Base-by-base conservation (phyloP, 2,329 filamentous ascomycete species). In the Penicillium oxalicum region DNA sequence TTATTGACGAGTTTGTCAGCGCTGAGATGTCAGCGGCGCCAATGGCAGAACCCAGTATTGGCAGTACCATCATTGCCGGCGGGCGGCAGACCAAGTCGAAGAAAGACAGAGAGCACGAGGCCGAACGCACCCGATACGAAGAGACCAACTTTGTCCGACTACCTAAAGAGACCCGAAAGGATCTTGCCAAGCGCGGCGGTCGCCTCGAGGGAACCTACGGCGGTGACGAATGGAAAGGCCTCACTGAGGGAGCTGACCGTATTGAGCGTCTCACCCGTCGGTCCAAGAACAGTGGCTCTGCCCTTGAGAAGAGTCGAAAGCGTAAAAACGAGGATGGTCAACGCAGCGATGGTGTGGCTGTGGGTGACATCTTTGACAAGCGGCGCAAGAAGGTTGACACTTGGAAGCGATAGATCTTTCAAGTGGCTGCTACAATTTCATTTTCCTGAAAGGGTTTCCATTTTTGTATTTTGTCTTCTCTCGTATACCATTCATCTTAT, bases 81-180 rank as follows among this genome's bases (percentile, higher is more conserved):
- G 93, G 93, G 32, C 82, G 91, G 54, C 82, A 82, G 66, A 82
- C 83, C 62, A 93, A 91, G 76, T 88, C 87, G 4, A 80, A 83
- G 11, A 77, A 82, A 32, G 86, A 96, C 65, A 81, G 87, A 48
- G 82, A 82, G 54, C 81, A 82, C 36, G 91, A 97, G 67, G 80
- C 80, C 1, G 91, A 95, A 72, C 78, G 87, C 47, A 80, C 80
- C 50, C 81, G 87, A 41, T 98, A 96, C 72, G 93, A 98, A 74
- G 93, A 98, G 72, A 80, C 77, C 58, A 95, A 98, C 73, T 91
- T 96, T 63, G 82, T 88, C 12, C 87, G 93, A 58, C 74, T 98
- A 61, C 90, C 91, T 9, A 85, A 83, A 61, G 81, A 87, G 68
- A 87, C 83, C 72, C 97, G 95, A 78, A 95, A 95, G 73, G 90